These are phyloP conservation scores for Tylopilus subfusipes DNA, from an alignment of 768 basidiomycete species.

Conservation along the genomic window DNA sequence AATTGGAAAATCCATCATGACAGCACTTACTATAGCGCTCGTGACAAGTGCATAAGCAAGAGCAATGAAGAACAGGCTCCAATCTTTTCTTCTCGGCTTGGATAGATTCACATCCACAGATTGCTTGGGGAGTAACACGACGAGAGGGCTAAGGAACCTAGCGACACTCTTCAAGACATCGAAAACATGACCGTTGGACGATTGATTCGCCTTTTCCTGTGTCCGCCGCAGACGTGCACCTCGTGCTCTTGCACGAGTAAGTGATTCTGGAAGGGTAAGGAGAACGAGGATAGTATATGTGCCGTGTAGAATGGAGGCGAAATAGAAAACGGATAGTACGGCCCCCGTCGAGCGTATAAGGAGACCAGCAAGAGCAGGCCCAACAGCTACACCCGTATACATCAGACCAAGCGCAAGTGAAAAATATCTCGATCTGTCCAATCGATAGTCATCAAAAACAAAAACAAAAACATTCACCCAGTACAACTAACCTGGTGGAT, in stretches of 20 bases:
- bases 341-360: constrained; percentile 55
- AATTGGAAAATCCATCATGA: not conserved
- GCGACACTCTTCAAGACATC: constrained; percentile 42
- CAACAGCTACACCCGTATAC: constrained; percentile 72
- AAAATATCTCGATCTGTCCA: constrained; percentile 55
- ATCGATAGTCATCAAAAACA: constrained; percentile 1
- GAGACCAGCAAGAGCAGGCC: constrained; percentile 69
- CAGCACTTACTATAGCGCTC: constrained; percentile 43
- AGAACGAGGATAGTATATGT: constrained; percentile 48
- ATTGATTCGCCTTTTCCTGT: constrained; percentile 9
- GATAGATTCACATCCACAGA: constrained; percentile 35
- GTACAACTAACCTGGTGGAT: constrained; percentile 43
- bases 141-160: constrained; percentile 68
- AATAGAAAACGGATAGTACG: constrained; percentile 68
- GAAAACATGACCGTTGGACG: not conserved
- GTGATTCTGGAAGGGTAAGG: constrained; percentile 74
- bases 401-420: constrained; percentile 64
- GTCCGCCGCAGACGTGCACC: constrained; percentile 16
- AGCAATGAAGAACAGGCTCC: constrained; percentile 60
- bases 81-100: constrained; percentile 48
- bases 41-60: constrained; percentile 46
- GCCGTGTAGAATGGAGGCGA: constrained; percentile 48
- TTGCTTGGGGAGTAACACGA: constrained; percentile 52
- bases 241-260: constrained; percentile 47
- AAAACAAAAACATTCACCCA: not conserved